Base-by-base conservation (phyloP, 2,329 filamentous ascomycete genomes). In the Hymenoscyphus occultus region DNA sequence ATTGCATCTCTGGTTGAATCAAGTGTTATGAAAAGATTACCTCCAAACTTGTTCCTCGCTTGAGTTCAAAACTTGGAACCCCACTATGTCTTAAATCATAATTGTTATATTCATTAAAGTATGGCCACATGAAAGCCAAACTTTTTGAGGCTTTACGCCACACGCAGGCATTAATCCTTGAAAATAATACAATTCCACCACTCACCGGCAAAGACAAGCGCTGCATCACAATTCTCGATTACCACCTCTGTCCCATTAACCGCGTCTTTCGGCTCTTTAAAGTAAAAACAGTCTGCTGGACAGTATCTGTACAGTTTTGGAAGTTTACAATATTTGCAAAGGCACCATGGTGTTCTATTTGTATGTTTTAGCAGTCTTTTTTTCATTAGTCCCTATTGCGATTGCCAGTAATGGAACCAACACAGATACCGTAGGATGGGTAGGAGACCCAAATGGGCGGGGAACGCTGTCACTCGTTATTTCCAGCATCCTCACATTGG, bases 381-480 rank as follows among this genome's bases (percentile, higher is more conserved):
- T 31, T 13, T 28, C 6, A 22, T 22, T 32, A 9, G 14, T 16
- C 14, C 14, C 31, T 13, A 6, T 22, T 10, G 14, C 51, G 5
- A 56, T 31, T 56, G 51, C 51, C 31, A 56, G 5, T 9, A 56
- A 56, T 31, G 31, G 51, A 28, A 56, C 22, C 31, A 56, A n/a
- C 19, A 56, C 51, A 13, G 51, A 28, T 56, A 56, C 31, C 9
- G 51, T 56, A 19, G 22, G 51, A 28, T 56, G 51, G 22, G 51
- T 45, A 6, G 40, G 40, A 9, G 71, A 71, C 39, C 75, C 75
- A 1, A 65, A 68, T 16, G 71, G 68, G 7, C 71, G 76, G 19
- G 75, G 77, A 1, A 77, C 75, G 0, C 61, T 73, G 6, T 66
- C 69, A n/a, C 74, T 80, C 31, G 61, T 79, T 1, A 73, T 72